These are phyloP conservation scores for Opeltia flavorubescens DNA, from an alignment of 495 filamentous ascomycete genomes.

Conservation along the genomic window DNA sequence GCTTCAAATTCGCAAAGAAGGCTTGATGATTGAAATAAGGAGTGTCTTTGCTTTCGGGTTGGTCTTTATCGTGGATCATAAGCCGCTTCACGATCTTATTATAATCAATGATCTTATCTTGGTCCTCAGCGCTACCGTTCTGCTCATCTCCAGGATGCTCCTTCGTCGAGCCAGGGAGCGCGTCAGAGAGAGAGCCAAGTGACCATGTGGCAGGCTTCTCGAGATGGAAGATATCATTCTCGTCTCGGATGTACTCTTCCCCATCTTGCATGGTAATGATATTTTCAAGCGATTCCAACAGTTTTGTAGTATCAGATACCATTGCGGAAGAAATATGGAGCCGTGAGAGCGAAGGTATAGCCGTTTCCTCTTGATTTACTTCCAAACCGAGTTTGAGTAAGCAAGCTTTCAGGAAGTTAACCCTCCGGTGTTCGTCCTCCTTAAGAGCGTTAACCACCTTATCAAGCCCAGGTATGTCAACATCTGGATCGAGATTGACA, in stretches of 20 bases:
- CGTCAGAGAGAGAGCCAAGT: constrained; percentile 36
- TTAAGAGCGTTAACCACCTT: constrained; percentile 52
- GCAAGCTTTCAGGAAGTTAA: constrained; percentile 68
- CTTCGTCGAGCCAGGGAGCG: constrained; percentile 21
- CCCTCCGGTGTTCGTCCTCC: constrained; percentile 56
- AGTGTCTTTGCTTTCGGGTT: constrained; percentile 60
- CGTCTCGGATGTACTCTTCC: constrained; percentile 65
- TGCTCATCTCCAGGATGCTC: constrained; percentile 4
- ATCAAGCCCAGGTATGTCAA: constrained; percentile 48
- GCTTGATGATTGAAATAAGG: constrained; percentile 79
- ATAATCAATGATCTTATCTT: constrained; percentile 61
- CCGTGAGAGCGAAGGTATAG: constrained; percentile 69
- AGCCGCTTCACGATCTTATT: constrained; percentile 57
- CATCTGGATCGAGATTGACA: constrained; percentile 53
- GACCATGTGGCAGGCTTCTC: constrained; percentile 51
- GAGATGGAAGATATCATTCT: constrained; percentile 75
- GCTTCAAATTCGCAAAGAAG: constrained; percentile 57
- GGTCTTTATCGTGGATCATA: constrained; percentile 51
- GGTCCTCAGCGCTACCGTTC: constrained; percentile 18
- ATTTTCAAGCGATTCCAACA: constrained; percentile 53
- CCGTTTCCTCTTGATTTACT: constrained; percentile 51
- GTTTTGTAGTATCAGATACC: constrained; percentile 45
- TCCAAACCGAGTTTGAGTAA: constrained; percentile 71
- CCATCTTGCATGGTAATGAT: constrained; percentile 52
- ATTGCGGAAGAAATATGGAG: constrained; percentile 68